Evolutionary conservation across 345 rosid genomes (phyloP).

Genomic region (Physaria fendleri): DNA sequence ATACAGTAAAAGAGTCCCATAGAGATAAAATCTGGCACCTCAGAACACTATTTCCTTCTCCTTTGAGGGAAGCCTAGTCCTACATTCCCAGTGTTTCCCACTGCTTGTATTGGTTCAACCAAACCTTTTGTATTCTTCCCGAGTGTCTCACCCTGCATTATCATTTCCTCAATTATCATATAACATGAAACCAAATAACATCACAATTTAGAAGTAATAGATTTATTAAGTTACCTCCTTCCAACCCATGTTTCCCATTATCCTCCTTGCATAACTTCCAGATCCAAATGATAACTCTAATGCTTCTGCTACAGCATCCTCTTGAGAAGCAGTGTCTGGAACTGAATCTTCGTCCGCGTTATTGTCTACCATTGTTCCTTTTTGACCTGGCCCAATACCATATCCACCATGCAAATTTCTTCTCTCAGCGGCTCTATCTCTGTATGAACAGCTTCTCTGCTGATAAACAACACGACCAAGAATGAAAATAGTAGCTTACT

Average conservation of each 20-base stretch:
- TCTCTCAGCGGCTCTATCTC: slow-evolving; percentile 94
- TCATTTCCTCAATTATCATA: neutral
- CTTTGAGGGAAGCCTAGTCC: slow-evolving; percentile 68
- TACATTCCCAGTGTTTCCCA: slow-evolving; percentile 65
- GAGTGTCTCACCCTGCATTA: slow-evolving; percentile 64
- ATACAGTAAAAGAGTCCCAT: neutral
- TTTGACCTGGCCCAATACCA: slow-evolving; percentile 86
- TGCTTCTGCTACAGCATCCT: slow-evolving; percentile 67
- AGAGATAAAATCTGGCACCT: neutral
- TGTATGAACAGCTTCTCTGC: slow-evolving; percentile 42
- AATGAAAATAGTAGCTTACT: neutral
- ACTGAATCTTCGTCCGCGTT: slow-evolving; percentile 20
- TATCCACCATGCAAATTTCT: slow-evolving; percentile 73
- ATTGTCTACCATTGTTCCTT: slow-evolving; percentile 25
- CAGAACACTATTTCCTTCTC: slow-evolving; percentile 28
- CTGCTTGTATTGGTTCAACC: slow-evolving; percentile 57
- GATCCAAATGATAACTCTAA: slow-evolving; percentile 62
- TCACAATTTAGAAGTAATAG: neutral
- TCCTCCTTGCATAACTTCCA: slow-evolving; percentile 73
- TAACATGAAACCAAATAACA: neutral
- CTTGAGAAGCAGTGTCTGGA: slow-evolving; percentile 25
- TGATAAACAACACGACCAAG: slow-evolving; percentile 16
- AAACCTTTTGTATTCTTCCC: slow-evolving; percentile 59
- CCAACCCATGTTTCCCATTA: slow-evolving; percentile 88
- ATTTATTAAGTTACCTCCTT: slow-evolving; percentile 49